These are phyloP conservation scores for Neofusicoccum cordaticola DNA, from an alignment of 2,329 filamentous ascomycete genomes.

Conservation along the genomic window DNA sequence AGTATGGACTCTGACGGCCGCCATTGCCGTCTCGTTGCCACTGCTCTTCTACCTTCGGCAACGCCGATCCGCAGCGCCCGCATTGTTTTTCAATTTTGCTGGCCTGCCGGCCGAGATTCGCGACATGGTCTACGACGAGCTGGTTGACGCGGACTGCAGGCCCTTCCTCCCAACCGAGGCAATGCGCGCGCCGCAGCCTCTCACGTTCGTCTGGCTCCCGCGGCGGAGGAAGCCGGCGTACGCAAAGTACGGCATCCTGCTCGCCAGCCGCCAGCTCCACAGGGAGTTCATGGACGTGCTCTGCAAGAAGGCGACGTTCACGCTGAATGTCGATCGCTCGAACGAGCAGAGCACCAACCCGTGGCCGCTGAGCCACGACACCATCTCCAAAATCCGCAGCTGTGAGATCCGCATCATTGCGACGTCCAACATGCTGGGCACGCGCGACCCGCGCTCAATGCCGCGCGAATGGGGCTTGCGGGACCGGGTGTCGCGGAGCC, in stretches of 20 bases:
- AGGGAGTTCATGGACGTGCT: conserved; percentile 34
- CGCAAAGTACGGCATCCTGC: conserved; percentile 20
- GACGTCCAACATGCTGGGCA: conserved; percentile 36
- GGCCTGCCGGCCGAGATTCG: conserved; percentile 18
- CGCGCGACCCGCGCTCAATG: conserved; percentile 35
- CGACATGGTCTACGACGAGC: conserved; percentile 21
- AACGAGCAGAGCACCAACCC: conserved; percentile 27
- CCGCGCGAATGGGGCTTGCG: conserved; percentile 32
- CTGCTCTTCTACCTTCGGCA: conserved; percentile 6
- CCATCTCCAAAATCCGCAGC: conserved; percentile 26
- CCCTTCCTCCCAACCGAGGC: conserved; percentile 3
- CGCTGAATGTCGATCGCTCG: conserved; percentile 31
- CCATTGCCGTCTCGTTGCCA: conserved; percentile 14
- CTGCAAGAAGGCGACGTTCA: conserved; percentile 30
- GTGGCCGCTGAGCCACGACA: conserved; percentile 29
- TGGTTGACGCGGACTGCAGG: conserved; percentile 7
- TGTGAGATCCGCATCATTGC: conserved; percentile 32
- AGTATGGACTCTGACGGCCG: conserved; percentile 2
- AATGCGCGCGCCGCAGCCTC: background rate
- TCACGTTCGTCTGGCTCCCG: background rate
- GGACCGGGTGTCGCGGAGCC: conserved; percentile 20
- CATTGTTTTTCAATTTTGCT: conserved; percentile 18
- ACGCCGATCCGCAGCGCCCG: background rate
- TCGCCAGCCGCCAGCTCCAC: conserved; percentile 34
- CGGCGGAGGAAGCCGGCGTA: background rate